Conservation (phyloP, 2,329 filamentous ascomycete genomes). For the Zalaria obscura region DNA sequence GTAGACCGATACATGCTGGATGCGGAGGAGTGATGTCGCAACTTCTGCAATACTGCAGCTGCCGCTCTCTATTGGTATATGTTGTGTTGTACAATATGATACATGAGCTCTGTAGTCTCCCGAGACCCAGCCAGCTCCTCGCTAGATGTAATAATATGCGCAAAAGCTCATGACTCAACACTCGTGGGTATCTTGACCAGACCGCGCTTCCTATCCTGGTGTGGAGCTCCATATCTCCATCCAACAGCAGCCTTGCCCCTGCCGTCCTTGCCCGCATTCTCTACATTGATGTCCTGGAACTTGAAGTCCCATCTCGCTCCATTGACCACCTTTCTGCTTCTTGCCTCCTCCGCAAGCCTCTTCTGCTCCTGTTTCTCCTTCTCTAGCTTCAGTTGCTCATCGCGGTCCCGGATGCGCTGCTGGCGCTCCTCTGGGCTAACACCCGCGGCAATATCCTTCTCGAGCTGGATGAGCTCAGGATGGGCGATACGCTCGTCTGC, state of each 20-base stretch:
- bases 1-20: too few species aligned
- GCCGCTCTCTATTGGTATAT: too few species aligned
- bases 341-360: slow-evolving; percentile 27
- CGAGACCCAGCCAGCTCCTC: too few species aligned
- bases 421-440: slow-evolving; percentile 26
- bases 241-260: slow-evolving; percentile 39
- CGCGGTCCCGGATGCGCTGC: slow-evolving; percentile 25
- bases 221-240: slow-evolving; percentile 47
- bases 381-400: slow-evolving; percentile 22
- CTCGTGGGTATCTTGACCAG: slow-evolving; percentile 48
- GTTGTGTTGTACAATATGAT: too few species aligned
- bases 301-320: slow-evolving; percentile 45
- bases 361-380: slow-evolving; percentile 24
- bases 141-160: too few species aligned
- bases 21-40: too few species aligned
- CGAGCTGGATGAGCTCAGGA: slow-evolving; percentile 40
- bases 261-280: slow-evolving; percentile 41
- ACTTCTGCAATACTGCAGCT: too few species aligned
- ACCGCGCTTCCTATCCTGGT: slow-evolving; percentile 48
- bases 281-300: slow-evolving; percentile 42
- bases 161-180: slow-evolving; percentile 27
- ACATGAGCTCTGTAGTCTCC: too few species aligned
- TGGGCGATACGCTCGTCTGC: slow-evolving; percentile 51
- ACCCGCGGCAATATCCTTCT: slow-evolving; percentile 27
- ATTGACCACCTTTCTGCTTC: slow-evolving; percentile 29